Evolutionary conservation across 1,139 yeast genomes (phyloP), one percentile per base, ranked within the genome.

Genomic region (Keqinozyma sinolaborantium): DNA sequence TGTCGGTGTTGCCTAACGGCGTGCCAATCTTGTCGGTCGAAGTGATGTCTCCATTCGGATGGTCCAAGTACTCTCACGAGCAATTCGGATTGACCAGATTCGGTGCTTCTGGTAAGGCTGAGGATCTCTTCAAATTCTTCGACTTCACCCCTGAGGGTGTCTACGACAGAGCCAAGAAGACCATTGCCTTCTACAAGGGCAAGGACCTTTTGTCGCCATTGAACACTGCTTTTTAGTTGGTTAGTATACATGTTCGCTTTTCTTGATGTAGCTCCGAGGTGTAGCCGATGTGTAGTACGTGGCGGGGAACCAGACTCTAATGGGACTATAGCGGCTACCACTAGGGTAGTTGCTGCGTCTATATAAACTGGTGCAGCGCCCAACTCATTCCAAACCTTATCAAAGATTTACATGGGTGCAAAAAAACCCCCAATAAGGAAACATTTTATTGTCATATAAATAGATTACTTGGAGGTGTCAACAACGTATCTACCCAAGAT

Each of bases 11-110:
- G 64, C 97, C 97, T 57, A 95, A 88, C 58, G 92, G 92, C 55
- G 80, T 84, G 34, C 98, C 98, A 64, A 80, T 87, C 58, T 51
- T 94, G 66, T 87, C 97, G 37, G 86, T 90, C 48, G 99, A 94
- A 77, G 98, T 90, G 39, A 76, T 88, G 81, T 65, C 95, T 38
- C 82, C 96, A 40, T 72, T 76, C 51, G 97, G 97, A 42, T 94
- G 98, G 99, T 73, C 82, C 53, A 85, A 83, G 67, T 94, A 88
- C 74, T 79, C 97, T 41, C 98, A 94, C 71, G 95, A 85, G 72
- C 95, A 88, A 64, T 86, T 92, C 56, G 97, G 97, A 64, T 76
- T 94, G 60, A 79, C 88, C 78, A 79, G 88, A 70, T 94, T 92
- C 59, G 99, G 99, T 77, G 95, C 94, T 45, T 88, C 97, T 41